phyloP scores from a whole-genome alignment of 352 stramenopile species.

The Phytophthora pseudosyringae region DNA sequence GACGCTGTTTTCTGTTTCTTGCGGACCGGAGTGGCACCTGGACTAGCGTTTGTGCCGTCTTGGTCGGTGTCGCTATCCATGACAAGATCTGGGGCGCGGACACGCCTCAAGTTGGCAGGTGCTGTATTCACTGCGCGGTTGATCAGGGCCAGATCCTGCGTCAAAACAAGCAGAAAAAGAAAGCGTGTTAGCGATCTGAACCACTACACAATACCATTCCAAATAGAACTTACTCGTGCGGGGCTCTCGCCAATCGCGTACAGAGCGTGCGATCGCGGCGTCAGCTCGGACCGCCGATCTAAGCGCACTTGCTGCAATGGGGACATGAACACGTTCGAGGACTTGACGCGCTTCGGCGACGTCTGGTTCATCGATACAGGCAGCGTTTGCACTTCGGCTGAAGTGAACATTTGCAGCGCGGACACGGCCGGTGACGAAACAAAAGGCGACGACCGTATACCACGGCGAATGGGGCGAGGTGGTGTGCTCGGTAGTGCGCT shows the following conservation, averaged over 20 bases:
- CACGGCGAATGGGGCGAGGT: conserved; percentile 36
- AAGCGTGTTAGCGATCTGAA: not conserved
- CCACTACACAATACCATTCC: not conserved
- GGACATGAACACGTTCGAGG: conserved; percentile 89
- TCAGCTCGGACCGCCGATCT: conserved; percentile 73
- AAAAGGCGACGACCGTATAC: conserved; percentile 45
- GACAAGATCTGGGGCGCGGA: conserved; percentile 27
- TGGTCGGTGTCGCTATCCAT: conserved; percentile 45
- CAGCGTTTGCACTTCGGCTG: conserved; percentile 77
- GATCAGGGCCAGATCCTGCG: conserved; percentile 75
- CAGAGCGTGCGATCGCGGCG: conserved; percentile 78
- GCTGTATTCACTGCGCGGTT: conserved; percentile 74
- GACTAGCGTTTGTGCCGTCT: conserved; percentile 21
- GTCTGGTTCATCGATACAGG: conserved; percentile 79
- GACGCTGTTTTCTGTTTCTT: conserved; percentile 42
- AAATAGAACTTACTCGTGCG: conserved; percentile 57
- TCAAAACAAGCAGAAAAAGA: conserved; percentile 3
- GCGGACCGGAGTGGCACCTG: conserved; percentile 12
- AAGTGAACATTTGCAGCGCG: conserved; percentile 67
- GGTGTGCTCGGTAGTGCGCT: conserved; percentile 56
- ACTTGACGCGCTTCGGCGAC: conserved; percentile 80
- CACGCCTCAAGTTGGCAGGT: conserved; percentile 21
- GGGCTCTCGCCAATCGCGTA: conserved; percentile 90
- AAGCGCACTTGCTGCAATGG: conserved; percentile 79
- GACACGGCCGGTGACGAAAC: conserved; percentile 51